Percentiles rank a stretch among this genome's conserved stretches.
Conservation (phyloP, 306 rosid genomes). For the Lupinus albus region DNA sequence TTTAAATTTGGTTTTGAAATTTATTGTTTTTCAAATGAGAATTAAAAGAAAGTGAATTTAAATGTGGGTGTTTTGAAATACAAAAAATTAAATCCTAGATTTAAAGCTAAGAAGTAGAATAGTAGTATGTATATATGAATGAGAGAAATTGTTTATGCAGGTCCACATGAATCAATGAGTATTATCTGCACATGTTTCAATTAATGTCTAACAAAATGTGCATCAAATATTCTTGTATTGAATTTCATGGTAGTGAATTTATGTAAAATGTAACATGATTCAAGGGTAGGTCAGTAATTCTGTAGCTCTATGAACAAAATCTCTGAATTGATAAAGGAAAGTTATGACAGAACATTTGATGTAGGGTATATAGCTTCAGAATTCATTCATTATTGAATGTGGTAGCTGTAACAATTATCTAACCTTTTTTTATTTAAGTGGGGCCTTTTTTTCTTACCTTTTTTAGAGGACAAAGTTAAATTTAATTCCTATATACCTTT, state of each 20-base stretch:
- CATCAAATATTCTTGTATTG: slow-evolving; percentile 7
- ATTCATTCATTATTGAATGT: slow-evolving; percentile 34
- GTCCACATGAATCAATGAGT: background rate
- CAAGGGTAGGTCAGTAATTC: background rate
- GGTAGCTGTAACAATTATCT: slow-evolving; percentile 20
- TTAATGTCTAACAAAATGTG: too few species aligned
- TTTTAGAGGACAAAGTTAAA: background rate
- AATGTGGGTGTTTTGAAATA: too few species aligned
- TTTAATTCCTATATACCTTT: too few species aligned
- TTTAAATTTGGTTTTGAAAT: too few species aligned
- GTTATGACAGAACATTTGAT: slow-evolving; percentile 10
- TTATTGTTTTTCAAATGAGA: too few species aligned
- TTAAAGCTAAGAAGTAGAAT: too few species aligned
- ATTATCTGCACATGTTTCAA: background rate
- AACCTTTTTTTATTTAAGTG: slow-evolving; percentile 36
- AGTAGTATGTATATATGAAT: background rate
- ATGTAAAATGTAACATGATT: slow-evolving; percentile 12
- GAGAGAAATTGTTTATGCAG: background rate
- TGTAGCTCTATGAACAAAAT: slow-evolving; percentile 4
- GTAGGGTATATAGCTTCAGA: slow-evolving; percentile 35
- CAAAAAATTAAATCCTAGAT: too few species aligned
- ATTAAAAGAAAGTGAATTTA: too few species aligned
- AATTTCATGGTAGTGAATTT: background rate
- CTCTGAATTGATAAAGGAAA: slow-evolving; percentile 8
- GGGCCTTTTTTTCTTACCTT: slow-evolving; percentile 33